Base-by-base conservation (phyloP, 2,329 filamentous ascomycete genomes). In the Cercospora zeina region DNA sequence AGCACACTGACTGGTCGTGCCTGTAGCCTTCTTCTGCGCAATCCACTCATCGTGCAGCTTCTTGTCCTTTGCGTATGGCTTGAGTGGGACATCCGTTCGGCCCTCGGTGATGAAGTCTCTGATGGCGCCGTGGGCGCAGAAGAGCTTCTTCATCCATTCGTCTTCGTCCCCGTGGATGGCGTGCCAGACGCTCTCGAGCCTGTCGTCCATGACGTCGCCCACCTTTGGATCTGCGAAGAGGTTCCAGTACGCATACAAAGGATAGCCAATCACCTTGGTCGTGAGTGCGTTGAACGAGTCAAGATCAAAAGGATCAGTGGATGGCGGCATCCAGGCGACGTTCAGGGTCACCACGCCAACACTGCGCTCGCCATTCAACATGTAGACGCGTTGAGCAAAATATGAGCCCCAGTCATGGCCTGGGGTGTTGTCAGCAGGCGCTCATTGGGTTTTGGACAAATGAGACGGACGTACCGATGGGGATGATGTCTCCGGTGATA, bases 211-310 rank as follows among this genome's bases (percentile, higher is more conserved):
- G 21, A 82, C 45, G 1, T 68, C 68, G 4, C 73, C 67, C 2
- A 81, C 78, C 0, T 74, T 68, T 1, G 76, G 62, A 10, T 65
- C 54, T 24, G 66, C 60, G 56, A 71, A 69, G 33, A 71, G 59
- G 31, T 64, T 68, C 79, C 80, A 82, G 72, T 83, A 83, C 31
- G 73, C 70, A 45, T 73, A 76, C 1, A 71, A 31, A 2, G 75
- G 71, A 49, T 75, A 73, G 10, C 81, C 81, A 24, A 77, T 70
- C 0, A 45, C 24, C 59, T 76, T 63, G 51, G 75, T 68, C 1
- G 72, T 74, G 8, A 67, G 9, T 1, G 63, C 67, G 58, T 78
- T 78, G 4, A 71, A 55, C 1, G 62, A 63, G 1, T 77, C 75
- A 2, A 80, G 72, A 57, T 80, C 70, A 61, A 80, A 80, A 0